These are phyloP conservation scores for Saxophila tyrrhenica DNA, from an alignment of 495 filamentous ascomycete genomes.

Conservation along the genomic window DNA sequence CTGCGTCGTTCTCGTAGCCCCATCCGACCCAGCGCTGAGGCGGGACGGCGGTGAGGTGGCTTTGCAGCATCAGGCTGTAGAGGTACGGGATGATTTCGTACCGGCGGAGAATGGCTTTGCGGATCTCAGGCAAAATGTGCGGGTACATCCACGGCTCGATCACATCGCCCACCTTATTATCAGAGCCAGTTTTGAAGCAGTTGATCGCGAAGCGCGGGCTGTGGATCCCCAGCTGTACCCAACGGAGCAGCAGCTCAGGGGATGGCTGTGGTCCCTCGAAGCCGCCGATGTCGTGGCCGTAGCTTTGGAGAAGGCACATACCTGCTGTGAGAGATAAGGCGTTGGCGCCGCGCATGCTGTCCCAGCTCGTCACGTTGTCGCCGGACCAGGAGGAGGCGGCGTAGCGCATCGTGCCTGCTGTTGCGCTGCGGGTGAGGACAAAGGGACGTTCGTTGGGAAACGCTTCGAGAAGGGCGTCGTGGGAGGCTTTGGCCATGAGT, in stretches of 20 bases:
- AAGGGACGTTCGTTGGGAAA: constrained; percentile 48
- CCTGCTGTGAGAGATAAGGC: constrained; percentile 54
- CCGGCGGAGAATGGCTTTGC: constrained; percentile 51
- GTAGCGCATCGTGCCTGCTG: constrained; percentile 56
- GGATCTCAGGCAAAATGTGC: constrained; percentile 46
- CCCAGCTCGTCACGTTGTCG: constrained; percentile 33
- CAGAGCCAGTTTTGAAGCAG: constrained; percentile 57
- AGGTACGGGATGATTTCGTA: constrained; percentile 61
- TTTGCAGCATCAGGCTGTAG: constrained; percentile 50
- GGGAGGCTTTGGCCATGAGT: constrained; percentile 52
- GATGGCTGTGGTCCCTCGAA: constrained; percentile 60
- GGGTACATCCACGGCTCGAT: constrained; percentile 68
- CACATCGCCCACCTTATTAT: constrained; percentile 52
- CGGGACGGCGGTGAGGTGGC: constrained; percentile 45
- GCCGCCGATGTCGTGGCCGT: constrained; percentile 61
- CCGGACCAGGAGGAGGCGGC: constrained; percentile 52
- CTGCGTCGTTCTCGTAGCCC: constrained; percentile 53
- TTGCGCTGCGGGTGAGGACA: constrained; percentile 56
- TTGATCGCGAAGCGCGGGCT: constrained; percentile 62
- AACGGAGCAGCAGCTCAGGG: constrained; percentile 56
- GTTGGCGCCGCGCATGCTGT: constrained; percentile 55
- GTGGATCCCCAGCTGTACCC: constrained; percentile 58
- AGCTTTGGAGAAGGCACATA: constrained; percentile 51
- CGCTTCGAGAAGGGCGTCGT: constrained; percentile 47
- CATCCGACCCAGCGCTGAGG: constrained; percentile 58